Evolutionary conservation across 768 basidiomycete genomes (phyloP).

Genomic region (Candolleomyces efflorescens): DNA sequence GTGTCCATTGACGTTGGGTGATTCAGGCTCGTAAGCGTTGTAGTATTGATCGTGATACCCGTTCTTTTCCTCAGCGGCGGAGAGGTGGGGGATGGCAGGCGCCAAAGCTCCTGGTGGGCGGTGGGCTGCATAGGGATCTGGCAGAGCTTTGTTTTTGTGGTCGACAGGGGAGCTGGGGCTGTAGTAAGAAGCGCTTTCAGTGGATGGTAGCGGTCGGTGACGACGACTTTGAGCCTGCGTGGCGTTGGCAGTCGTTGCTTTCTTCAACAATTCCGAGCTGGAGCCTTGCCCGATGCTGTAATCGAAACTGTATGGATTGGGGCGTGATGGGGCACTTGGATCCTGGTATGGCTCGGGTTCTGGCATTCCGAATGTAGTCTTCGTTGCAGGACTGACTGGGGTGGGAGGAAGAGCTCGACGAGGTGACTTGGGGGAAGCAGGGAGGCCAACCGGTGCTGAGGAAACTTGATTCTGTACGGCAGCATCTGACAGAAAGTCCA

Average conservation of each 20-base stretch:
- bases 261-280: conserved; percentile 21
- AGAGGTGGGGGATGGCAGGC: conserved; percentile 1
- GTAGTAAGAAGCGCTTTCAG: background rate
- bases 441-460: conserved; percentile 10
- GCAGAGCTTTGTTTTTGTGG: conserved; percentile 4
- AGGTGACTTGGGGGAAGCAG: conserved; percentile 22
- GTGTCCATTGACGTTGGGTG: background rate
- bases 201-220: conserved; percentile 20
- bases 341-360: conserved; percentile 39
- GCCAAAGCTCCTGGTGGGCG: conserved; percentile 19
- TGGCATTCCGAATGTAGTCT: conserved; percentile 32
- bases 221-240: conserved; percentile 18
- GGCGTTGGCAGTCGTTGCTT: conserved; percentile 16
- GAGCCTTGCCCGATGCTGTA: conserved; percentile 9
- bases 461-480: background rate
- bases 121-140: conserved; percentile 1
- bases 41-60: conserved; percentile 2
- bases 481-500: background rate
- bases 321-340: conserved; percentile 14
- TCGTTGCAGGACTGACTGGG: conserved; percentile 28
- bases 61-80: background rate
- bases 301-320: conserved; percentile 13
- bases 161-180: conserved; percentile 6
- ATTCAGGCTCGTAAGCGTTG: conserved; percentile 2
- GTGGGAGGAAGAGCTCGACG: conserved; percentile 42